Evolutionary conservation across 768 basidiomycete genomes (phyloP), one percentile per base, ranked within the genome.

Genomic region (Psilocybe azurescens): DNA sequence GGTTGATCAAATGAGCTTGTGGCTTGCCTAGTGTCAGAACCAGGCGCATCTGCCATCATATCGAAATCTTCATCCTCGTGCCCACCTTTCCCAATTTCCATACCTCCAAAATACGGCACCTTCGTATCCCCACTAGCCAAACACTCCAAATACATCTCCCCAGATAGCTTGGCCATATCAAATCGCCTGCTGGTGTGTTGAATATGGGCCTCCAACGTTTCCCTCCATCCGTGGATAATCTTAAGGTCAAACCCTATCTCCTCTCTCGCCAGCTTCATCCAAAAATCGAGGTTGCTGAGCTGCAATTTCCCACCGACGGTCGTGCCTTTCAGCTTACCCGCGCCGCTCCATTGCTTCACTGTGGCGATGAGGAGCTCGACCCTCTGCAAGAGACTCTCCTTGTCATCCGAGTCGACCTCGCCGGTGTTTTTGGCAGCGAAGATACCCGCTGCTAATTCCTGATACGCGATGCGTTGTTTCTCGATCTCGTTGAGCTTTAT

Each of bases 401-500:
- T 56, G 20, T 73, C 66, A 16, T 33, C 52, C 24, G 2, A 24
- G 24, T 24, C 24, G 3, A 16, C 52, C 9, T 3, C n/a, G 28
- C 62, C 65, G 5, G 58, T 36, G 33, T 50, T 65, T 7, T 71
- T 70, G 50, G 71, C 71, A 39, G 71, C 64, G 1, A 74, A 64
- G 51, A 80, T 61, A 24, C 76, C 73, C 18, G 71, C 67, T 8
- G 75, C 73, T 65, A 79, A 75, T 1, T 68, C 69, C 55, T 77
- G 69, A 59, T 77, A 80, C 2, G 73, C 70, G 0, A 71, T 50
- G 7, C 75, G 74, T 54, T 78, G 80, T 60, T 78, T 79, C 56
- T 79, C 77, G 36, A 81, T 68, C 57, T 81, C 79, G 50, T 78
- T 72, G 18, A 81, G 75, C 64, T 83, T 81, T 65, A 78, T 73